phyloP scores from a whole-genome alignment of 2,329 filamentous ascomycete species.

The Pestalotiopsis sp. region DNA sequence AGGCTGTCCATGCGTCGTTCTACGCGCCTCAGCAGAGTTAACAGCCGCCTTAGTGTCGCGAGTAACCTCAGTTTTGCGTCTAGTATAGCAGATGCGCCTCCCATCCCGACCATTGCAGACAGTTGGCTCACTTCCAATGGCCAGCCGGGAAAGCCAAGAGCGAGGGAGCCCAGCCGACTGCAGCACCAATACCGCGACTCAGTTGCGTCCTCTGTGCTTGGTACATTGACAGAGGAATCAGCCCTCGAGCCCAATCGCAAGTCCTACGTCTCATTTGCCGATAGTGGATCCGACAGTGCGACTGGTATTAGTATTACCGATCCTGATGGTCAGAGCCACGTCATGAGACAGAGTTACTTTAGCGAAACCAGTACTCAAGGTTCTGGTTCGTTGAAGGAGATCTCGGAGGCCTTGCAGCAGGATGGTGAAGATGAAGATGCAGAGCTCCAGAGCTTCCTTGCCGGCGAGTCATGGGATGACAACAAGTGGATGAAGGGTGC shows the following conservation, averaged over 20 bases:
- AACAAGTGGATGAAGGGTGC: constrained; percentile 99
- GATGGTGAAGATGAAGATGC: constrained; percentile 92
- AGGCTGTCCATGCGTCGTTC: constrained; percentile 90
- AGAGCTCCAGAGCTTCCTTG: constrained; percentile 86
- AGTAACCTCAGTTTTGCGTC: constrained; percentile 94
- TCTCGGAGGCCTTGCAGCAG: constrained; percentile 83
- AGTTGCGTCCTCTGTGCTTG: constrained; percentile 84
- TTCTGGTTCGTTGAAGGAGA: constrained; percentile 77
- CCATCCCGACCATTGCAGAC: constrained; percentile 93
- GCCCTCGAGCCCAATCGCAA: constrained; percentile 86
- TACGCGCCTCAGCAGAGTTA: constrained; percentile 86
- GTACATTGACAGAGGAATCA: constrained; percentile 90
- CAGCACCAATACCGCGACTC: constrained; percentile 80
- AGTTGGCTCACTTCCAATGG: constrained; percentile 76
- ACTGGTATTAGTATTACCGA: constrained; percentile 72
- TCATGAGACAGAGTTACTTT: constrained; percentile 77
- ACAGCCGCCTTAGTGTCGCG: constrained; percentile 89
- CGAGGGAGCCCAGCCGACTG: constrained; percentile 47
- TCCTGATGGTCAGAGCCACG: constrained; percentile 62
- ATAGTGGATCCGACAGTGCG: constrained; percentile 72
- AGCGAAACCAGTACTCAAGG: constrained; percentile 77
- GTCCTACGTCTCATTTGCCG: constrained; percentile 89
- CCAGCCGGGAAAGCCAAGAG: constrained; percentile 52
- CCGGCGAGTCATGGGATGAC: constrained; percentile 92
- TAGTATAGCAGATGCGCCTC: constrained; percentile 88